Conservation (phyloP, 495 filamentous ascomycete species). For the Neohortaea acidophila region DNA sequence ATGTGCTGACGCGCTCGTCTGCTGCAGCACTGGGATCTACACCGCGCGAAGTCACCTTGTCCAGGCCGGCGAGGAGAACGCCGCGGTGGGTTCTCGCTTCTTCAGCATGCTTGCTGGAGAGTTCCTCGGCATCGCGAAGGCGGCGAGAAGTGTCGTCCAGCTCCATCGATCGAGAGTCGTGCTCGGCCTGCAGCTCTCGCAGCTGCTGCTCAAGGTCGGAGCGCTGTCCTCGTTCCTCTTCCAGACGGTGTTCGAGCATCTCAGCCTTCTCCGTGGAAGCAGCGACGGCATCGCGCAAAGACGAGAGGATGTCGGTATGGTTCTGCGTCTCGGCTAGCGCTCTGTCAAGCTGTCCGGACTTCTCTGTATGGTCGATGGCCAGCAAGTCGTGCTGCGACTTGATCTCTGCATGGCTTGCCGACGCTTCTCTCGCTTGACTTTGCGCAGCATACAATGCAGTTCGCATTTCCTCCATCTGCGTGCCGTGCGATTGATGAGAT, state of each 20-base stretch:
- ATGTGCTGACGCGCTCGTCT: conserved; percentile 58
- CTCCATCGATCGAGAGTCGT: conserved; percentile 70
- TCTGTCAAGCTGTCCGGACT: conserved; percentile 54
- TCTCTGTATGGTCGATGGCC: conserved; percentile 67
- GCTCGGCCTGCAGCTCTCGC: conserved; percentile 61
- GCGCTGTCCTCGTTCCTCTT: conserved; percentile 64
- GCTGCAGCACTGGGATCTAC: conserved; percentile 37
- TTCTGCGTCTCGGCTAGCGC: conserved; percentile 50
- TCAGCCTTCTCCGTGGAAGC: conserved; percentile 60
- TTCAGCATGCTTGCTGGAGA: conserved; percentile 72
- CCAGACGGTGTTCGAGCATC: conserved; percentile 64
- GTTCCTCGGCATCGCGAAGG: conserved; percentile 72
- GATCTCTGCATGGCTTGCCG: conserved; percentile 58
- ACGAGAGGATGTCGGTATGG: conserved; percentile 53
- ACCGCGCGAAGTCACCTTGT: conserved; percentile 45
- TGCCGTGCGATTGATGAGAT: conserved; percentile 63
- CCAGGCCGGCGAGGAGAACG: conserved; percentile 68
- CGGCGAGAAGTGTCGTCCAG: conserved; percentile 58
- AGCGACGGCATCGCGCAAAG: conserved; percentile 62
- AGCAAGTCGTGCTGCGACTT: conserved; percentile 56
- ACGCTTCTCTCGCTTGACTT: conserved; percentile 60
- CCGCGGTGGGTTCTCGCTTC: conserved; percentile 78
- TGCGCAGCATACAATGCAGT: conserved; percentile 68
- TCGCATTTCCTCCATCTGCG: conserved; percentile 70
- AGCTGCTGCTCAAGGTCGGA: conserved; percentile 70